Evolutionary conservation across 2,329 filamentous ascomycete species (phyloP).

Genomic region (Aphanocladium album): DNA sequence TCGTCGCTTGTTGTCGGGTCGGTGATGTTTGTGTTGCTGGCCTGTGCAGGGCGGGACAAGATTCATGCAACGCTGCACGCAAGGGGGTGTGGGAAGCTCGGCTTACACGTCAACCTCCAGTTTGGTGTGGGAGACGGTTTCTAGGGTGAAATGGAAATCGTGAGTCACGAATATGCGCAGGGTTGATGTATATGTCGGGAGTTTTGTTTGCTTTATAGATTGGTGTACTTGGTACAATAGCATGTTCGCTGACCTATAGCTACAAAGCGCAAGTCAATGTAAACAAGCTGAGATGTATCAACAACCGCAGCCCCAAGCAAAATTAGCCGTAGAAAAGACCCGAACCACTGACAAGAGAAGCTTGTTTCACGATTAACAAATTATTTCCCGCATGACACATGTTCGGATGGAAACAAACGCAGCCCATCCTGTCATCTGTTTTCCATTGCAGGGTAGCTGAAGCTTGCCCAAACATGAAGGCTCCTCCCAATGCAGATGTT

Average conservation of each 20-base stretch:
- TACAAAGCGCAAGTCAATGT: neutral
- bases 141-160: slow-evolving; percentile 1
- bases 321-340: neutral
- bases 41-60: neutral
- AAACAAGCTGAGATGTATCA: neutral
- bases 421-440: neutral
- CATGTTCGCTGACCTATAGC: neutral
- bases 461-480: neutral
- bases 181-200: neutral
- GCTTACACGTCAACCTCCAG: neutral
- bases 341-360: neutral
- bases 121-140: neutral
- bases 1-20: slow-evolving; percentile 3
- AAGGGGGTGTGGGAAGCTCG: neutral
- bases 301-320: neutral
- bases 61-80: neutral
- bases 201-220: neutral
- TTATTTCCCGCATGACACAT: neutral
- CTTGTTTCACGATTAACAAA: too few relatives aligned
- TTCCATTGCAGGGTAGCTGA: neutral
- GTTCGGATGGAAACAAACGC: neutral
- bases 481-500: neutral
- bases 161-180: slow-evolving; percentile 6
- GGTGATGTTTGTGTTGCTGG: neutral
- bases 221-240: neutral